These are phyloP conservation scores for Garcia nutans DNA, from an alignment of 345 rosid genomes.

Conservation along the genomic window DNA sequence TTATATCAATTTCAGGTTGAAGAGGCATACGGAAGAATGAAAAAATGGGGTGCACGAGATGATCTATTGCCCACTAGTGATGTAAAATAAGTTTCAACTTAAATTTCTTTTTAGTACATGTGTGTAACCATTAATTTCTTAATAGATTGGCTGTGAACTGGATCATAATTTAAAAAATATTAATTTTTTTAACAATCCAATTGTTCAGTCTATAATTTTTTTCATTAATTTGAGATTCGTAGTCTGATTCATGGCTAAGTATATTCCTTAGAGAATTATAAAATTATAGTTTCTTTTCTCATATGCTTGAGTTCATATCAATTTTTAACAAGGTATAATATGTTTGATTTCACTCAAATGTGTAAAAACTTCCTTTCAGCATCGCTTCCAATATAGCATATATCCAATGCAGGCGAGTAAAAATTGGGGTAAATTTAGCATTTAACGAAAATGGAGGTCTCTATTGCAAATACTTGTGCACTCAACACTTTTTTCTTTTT, in stretches of 20 bases:
- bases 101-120: not conserved
- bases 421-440: not conserved
- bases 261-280: not conserved
- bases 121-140: not conserved
- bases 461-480: not conserved
- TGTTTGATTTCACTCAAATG: not conserved
- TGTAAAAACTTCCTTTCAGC: not conserved
- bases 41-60: constrained; percentile 39
- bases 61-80: not conserved
- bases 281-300: no score
- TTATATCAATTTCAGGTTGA: constrained; percentile 51
- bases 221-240: no score
- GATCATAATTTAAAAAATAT: no score
- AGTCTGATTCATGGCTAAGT: no score
- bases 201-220: no score
- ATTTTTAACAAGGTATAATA: not conserved
- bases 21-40: constrained; percentile 69
- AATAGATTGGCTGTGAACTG: no score
- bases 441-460: not conserved
- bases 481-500: no score
- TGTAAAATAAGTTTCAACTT: not conserved
- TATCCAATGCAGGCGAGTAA: not conserved
- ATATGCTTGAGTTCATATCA: not conserved
- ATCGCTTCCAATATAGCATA: no score
- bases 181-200: no score